Evolutionary conservation across 495 filamentous ascomycete species (phyloP).

Genomic region (Cercophora newfieldiana): DNA sequence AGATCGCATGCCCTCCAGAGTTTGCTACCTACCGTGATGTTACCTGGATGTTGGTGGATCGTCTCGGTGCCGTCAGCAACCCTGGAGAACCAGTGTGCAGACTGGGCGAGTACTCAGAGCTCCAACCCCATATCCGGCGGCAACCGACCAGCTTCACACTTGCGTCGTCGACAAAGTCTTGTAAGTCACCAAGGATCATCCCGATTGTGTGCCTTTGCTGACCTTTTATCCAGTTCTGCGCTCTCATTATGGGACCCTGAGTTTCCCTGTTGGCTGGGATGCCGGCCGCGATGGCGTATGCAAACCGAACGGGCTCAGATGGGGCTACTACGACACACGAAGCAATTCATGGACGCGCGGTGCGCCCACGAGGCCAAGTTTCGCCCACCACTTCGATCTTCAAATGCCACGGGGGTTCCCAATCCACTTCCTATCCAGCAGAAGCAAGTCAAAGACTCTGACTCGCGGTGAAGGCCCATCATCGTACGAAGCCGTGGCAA

Average conservation of each 20-base stretch:
- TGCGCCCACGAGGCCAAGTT: slow-evolving; percentile 27
- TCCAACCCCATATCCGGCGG: slow-evolving; percentile 17
- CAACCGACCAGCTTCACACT: slow-evolving; percentile 24
- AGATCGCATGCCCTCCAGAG: slow-evolving; percentile 40
- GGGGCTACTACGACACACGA: slow-evolving; percentile 30
- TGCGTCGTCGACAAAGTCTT: slow-evolving; percentile 37
- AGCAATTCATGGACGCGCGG: slow-evolving; percentile 35
- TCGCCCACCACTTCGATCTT: slow-evolving; percentile 43
- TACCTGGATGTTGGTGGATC: slow-evolving; percentile 42
- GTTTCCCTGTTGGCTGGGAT: slow-evolving; percentile 26
- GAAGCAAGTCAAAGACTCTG: background rate
- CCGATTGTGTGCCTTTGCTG: background rate
- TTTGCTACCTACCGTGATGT: slow-evolving; percentile 48
- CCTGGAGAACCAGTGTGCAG: slow-evolving; percentile 19
- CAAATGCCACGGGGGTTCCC: slow-evolving; percentile 29
- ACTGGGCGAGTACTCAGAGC: slow-evolving; percentile 22
- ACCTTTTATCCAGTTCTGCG: slow-evolving; percentile 16
- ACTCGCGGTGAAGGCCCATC: slow-evolving; percentile 40
- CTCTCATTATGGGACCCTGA: slow-evolving; percentile 38
- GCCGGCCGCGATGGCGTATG: slow-evolving; percentile 27
- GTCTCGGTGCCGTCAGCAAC: slow-evolving; percentile 23
- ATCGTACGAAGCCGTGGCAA: slow-evolving; percentile 58
- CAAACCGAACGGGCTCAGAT: slow-evolving; percentile 32
- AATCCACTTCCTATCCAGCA: slow-evolving; percentile 17
- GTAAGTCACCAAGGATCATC: background rate